phyloP scores from a whole-genome alignment of 2,329 filamentous ascomycete species.

The Botrytis sinoallii region DNA sequence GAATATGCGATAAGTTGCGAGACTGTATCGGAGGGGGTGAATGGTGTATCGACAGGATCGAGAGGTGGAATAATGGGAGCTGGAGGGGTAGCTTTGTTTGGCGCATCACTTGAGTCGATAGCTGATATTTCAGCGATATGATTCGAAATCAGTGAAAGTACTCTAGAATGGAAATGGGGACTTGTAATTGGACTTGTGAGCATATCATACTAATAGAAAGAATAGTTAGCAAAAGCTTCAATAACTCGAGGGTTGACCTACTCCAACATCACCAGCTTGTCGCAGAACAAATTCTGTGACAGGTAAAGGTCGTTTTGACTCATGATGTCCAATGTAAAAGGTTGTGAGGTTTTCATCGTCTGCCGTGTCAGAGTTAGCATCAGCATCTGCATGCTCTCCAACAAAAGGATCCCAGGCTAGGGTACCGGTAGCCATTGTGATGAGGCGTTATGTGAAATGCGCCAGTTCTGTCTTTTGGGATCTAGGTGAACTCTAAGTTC shows the following conservation, averaged over 20 bases:
- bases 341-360: slow-evolving; percentile 41
- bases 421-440: slow-evolving; percentile 15
- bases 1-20: slow-evolving; percentile 73
- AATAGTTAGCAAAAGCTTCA: neutral
- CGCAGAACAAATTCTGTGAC: slow-evolving; percentile 63
- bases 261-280: slow-evolving; percentile 65
- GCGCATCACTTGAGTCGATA: slow-evolving; percentile 42
- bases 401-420: slow-evolving; percentile 1
- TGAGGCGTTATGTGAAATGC: neutral
- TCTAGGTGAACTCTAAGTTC: slow-evolving; percentile 1
- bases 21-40: slow-evolving; percentile 66
- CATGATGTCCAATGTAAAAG: slow-evolving; percentile 74
- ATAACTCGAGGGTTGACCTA: slow-evolving; percentile 44
- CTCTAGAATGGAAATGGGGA: slow-evolving; percentile 64
- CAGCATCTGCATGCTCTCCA: slow-evolving; percentile 17
- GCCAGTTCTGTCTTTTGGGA: neutral
- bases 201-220: slow-evolving; percentile 64
- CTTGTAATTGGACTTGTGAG: slow-evolving; percentile 78
- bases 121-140: slow-evolving; percentile 46
- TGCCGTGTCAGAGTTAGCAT: slow-evolving; percentile 26
- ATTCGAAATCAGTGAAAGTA: slow-evolving; percentile 58
- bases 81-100: slow-evolving; percentile 46
- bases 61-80: slow-evolving; percentile 65
- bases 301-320: slow-evolving; percentile 58
- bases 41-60: slow-evolving; percentile 73